Conservation (phyloP, 768 basidiomycete genomes). For the Rhizopogon vulgaris region DNA sequence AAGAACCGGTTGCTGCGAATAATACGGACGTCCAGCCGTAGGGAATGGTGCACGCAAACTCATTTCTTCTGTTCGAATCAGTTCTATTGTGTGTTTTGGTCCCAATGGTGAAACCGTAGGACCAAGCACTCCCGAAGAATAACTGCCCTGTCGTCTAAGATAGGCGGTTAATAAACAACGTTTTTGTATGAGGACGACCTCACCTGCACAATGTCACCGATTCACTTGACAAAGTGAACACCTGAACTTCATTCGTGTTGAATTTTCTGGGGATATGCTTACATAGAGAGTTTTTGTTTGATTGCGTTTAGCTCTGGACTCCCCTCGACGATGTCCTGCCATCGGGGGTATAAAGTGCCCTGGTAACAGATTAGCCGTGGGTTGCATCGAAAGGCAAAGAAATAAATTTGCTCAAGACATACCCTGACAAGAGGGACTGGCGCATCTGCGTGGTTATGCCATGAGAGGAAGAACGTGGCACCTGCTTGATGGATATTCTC, state of each 20-base stretch:
- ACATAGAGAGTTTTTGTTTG: constrained; percentile 24
- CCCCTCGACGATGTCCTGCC: constrained; percentile 18
- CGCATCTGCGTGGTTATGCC: constrained; percentile 11
- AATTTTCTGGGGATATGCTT: neutral
- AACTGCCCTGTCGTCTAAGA: neutral
- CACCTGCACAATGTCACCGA: neutral
- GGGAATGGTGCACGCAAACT: neutral
- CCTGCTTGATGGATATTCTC: constrained; percentile 18
- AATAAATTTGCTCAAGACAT: neutral
- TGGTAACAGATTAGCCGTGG: neutral
- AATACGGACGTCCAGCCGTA: neutral
- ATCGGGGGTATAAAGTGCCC: constrained; percentile 20
- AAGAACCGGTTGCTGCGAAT: neutral
- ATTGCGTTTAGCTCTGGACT: constrained; percentile 19
- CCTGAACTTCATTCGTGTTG: neutral
- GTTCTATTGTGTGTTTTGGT: neutral
- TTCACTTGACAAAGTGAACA: neutral
- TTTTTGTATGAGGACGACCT: neutral
- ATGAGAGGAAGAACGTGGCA: constrained; percentile 20
- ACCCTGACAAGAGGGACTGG: neutral
- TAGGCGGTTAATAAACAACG: neutral
- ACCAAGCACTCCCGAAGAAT: neutral
- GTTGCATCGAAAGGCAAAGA: neutral
- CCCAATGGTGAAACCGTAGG: neutral
- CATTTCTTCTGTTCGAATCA: neutral